Base-by-base conservation (phyloP, 2,329 filamentous ascomycete genomes). In the Fusarium poae region DNA sequence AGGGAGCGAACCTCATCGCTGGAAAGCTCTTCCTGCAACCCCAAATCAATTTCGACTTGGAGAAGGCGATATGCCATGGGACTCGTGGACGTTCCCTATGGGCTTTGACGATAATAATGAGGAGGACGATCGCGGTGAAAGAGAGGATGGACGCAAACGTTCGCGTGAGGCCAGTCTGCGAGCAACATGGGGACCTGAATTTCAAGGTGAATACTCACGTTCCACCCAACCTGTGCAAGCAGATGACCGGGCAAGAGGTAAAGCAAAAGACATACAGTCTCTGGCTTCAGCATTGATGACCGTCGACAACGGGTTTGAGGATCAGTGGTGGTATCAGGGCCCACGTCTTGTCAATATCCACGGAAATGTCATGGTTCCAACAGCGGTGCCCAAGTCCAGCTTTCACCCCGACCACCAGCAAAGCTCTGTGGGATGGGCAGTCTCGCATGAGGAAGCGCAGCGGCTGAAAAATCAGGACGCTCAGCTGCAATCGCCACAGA, bases 321-420 rank as follows among this genome's bases (percentile, higher is more conserved):
- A 84, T 64, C 84, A 87, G 74, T 86, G 85, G 84, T 87, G 85
- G 85, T 82, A 86, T 68, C 83, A 84, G 64, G 85, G 84, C 2
- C 56, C 75, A 37, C 73, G 75, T 5, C 62, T 76, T 9, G 72
- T 74, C 49, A 74, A 73, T 29, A 57, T 74, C 9, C 50, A 66
- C 11, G 73, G 73, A 29, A 66, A 65, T 27, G 53, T 68, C 20
- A 42, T 74, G 20, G 57, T 68, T 20, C 66, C 70, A 23, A 62
- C 67, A 25, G 45, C 65, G 25, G 58, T 68, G 40, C 56, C 70
- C 13, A 53, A 53, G 10, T 62, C 62, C 20, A 65, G 43, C 42
- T 55, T 54, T 18, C 61, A 68, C 27, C 57, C 62, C 5, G 54
- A 61, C 40, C 34, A 52, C 13, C 65, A 65, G 13, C 54, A 59